phyloP scores from a whole-genome alignment of 73 alveolate species.

The Effrenium voratum region DNA sequence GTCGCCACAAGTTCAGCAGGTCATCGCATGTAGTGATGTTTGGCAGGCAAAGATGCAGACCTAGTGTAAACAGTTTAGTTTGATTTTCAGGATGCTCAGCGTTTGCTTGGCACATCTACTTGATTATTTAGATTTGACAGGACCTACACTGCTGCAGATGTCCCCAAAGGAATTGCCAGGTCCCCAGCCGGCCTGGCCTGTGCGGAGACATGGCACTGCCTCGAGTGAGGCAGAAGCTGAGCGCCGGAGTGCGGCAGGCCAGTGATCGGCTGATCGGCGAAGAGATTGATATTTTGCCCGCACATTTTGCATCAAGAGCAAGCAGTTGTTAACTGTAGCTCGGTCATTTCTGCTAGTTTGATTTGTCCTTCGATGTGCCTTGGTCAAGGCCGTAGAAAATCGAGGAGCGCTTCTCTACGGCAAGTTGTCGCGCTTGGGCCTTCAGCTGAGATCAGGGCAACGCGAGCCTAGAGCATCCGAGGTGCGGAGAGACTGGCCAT shows the following conservation, averaged over 20 bases:
- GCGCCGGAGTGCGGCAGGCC: slow-evolving; percentile 34
- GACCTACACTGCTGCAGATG: slow-evolving; percentile 6
- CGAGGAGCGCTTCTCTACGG: slow-evolving; percentile 43
- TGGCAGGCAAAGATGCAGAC: no score
- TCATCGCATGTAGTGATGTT: no score
- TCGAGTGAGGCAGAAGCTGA: neutral
- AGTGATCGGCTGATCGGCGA: neutral
- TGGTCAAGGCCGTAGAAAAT: slow-evolving; percentile 12
- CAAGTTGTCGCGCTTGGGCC: slow-evolving; percentile 37
- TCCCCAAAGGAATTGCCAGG: neutral
- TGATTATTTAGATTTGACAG: neutral
- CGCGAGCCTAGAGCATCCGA: no score
- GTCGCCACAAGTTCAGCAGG: no score
- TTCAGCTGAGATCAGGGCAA: neutral
- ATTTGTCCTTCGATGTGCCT: neutral
- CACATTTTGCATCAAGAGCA: neutral
- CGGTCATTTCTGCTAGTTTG: neutral
- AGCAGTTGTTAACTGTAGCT: neutral
- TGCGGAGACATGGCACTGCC: no score
- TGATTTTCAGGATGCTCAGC: no score
- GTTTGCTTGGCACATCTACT: no score
- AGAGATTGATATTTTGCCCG: neutral
- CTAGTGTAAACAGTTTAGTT: no score
- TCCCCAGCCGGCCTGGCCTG: neutral
- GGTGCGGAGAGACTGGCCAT: slow-evolving; percentile 61